Base-by-base conservation (phyloP, 2,329 filamentous ascomycete genomes). In the Hypoxylon sp. region DNA sequence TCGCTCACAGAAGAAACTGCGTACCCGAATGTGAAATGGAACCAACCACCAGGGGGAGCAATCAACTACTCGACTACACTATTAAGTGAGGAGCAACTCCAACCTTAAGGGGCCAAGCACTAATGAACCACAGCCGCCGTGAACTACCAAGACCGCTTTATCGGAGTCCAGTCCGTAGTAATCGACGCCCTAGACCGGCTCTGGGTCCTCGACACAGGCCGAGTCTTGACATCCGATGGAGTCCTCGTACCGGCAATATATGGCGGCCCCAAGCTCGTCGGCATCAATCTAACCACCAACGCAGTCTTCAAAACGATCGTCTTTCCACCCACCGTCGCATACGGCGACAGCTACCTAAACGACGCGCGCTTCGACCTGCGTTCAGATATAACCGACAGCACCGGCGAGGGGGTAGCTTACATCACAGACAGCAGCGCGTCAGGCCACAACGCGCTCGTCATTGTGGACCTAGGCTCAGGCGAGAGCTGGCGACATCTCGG, bases 311-410 rank as follows among this genome's bases (percentile, higher is more conserved):
- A 76, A 41, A 81, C 77, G 2, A 81, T 81, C 45, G 61, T 77
- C 4, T 81, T 82, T 63, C 74, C 75, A 2, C 2, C 45, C 0
- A 47, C 38, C 0, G 76, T 80, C 7, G 76, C 75, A 4, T 76
- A 71, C 41, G 55, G 73, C 8, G 75, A 77, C 56, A 76, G 71
- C 11, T 82, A 82, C 54, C 71, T 79, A 25, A 81, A 81, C 60
- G 79, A 81, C 53, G 69, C 81, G 6, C 75, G 79, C 38, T 77
- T 82, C 64, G 78, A 82, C 56, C 69, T 80, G n/a, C 71, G 73
- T 9, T 41, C 73, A 2, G 61, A 63, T 12, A 23, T 77, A 5
- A 75, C 74, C 0, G 53, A 65, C 9, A 69, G 70, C 7, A 19
- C 50, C 2, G 76, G 77, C 2, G 57, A 73, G 19, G 78, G 78